These are phyloP conservation scores for Cryptococcus sp. DNA, from an alignment of 1,284 basidiomycete genomes.

Conservation along the genomic window DNA sequence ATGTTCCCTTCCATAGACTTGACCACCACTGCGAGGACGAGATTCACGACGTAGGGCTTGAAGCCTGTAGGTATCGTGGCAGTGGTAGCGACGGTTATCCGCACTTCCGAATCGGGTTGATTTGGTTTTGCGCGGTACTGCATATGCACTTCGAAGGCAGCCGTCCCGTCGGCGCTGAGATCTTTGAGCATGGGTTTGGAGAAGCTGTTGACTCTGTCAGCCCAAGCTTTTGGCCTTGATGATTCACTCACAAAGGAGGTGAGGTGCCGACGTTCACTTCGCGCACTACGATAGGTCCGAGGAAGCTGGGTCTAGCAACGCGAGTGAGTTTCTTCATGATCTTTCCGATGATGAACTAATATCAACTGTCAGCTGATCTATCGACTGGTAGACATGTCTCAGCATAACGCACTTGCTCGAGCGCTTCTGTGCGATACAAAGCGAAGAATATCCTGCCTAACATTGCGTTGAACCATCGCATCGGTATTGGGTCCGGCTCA, in stretches of 20 bases:
- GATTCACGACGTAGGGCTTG: slow-evolving; percentile 84
- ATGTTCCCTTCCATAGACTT: slow-evolving; percentile 89
- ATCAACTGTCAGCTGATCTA: slow-evolving; percentile 1
- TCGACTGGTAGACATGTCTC: background rate
- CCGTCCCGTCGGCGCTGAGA: slow-evolving; percentile 87
- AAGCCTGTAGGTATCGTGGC: slow-evolving; percentile 77
- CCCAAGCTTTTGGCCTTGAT: slow-evolving; percentile 20
- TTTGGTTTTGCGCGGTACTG: slow-evolving; percentile 59
- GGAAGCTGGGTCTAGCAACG: slow-evolving; percentile 82
- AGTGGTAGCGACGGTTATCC: slow-evolving; percentile 80
- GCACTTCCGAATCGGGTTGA: slow-evolving; percentile 69
- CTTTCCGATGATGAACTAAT: slow-evolving; percentile 73
- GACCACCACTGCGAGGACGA: slow-evolving; percentile 81
- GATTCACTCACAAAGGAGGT: slow-evolving; percentile 57
- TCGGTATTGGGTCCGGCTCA: slow-evolving; percentile 90
- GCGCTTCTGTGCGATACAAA: slow-evolving; percentile 76
- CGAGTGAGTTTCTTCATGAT: slow-evolving; percentile 92
- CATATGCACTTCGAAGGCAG: slow-evolving; percentile 81
- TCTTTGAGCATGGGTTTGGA: slow-evolving; percentile 98
- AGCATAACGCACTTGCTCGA: slow-evolving; percentile 62
- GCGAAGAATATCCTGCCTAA: slow-evolving; percentile 90
- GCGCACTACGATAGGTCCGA: slow-evolving; percentile 80
- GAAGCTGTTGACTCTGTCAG: slow-evolving; percentile 57
- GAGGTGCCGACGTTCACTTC: slow-evolving; percentile 86
- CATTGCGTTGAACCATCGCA: slow-evolving; percentile 95